Evolutionary conservation across 495 filamentous ascomycete species (phyloP).

Genomic region (Trichoderma parareesei): DNA sequence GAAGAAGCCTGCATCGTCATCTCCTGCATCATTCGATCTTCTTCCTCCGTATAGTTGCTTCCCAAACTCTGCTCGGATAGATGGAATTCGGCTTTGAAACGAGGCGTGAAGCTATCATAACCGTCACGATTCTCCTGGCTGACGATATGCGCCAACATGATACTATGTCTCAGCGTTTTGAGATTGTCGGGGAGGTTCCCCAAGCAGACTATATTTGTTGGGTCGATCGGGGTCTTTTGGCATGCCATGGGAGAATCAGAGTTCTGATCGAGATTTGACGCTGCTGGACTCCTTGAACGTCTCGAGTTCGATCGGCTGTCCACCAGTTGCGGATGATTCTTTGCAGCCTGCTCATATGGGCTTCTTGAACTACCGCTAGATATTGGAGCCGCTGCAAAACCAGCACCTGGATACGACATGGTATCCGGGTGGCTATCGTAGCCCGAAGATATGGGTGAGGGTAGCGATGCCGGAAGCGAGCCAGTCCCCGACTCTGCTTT

Average conservation of each 20-base stretch:
- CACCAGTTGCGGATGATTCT: not conserved
- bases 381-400: not conserved
- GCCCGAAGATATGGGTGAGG: slow-evolving; percentile 39
- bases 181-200: slow-evolving; percentile 43
- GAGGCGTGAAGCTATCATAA: slow-evolving; percentile 16
- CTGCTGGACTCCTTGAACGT: not conserved
- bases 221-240: slow-evolving; percentile 41
- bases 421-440: not conserved
- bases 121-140: slow-evolving; percentile 28
- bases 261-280: not conserved
- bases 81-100: not conserved
- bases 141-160: slow-evolving; percentile 25
- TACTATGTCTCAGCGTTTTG: slow-evolving; percentile 27
- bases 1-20: slow-evolving; percentile 12
- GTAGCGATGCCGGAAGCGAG: slow-evolving; percentile 29
- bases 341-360: not conserved
- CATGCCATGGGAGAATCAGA: slow-evolving; percentile 16
- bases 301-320: not conserved
- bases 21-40: slow-evolving; percentile 19
- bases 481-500: slow-evolving; percentile 11
- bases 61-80: slow-evolving; percentile 28
- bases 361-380: not conserved
- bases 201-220: slow-evolving; percentile 41
- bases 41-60: slow-evolving; percentile 45
- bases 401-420: not conserved